These are phyloP conservation scores for Suillus subluteus DNA, from an alignment of 768 basidiomycete species.

Conservation along the genomic window DNA sequence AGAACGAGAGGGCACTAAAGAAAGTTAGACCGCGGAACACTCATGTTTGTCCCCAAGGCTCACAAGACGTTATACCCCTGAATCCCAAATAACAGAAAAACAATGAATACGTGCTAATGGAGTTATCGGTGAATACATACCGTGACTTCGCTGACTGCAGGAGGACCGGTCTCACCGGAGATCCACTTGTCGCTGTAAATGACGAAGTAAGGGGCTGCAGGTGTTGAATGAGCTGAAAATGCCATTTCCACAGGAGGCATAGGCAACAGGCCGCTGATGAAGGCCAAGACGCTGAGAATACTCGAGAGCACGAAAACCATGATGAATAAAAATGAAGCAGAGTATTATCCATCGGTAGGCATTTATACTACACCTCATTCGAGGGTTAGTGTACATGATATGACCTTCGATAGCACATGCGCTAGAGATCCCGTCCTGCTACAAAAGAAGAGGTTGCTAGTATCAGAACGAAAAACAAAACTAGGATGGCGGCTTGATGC, in stretches of 20 bases:
- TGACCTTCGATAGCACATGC: neutral
- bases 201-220: conserved; percentile 43
- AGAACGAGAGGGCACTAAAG: conserved; percentile 52
- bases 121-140: conserved; percentile 24
- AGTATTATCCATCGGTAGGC: neutral
- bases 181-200: conserved; percentile 42
- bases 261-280: neutral
- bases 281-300: neutral
- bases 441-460: too few species aligned
- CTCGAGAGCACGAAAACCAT: conserved; percentile 9
- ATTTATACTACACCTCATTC: conserved; percentile 6
- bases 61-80: conserved; percentile 66
- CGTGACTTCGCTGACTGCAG: conserved; percentile 33
- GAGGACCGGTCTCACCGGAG: conserved; percentile 42
- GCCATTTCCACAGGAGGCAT: neutral
- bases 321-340: neutral
- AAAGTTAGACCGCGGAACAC: conserved; percentile 2
- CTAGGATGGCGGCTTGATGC: neutral
- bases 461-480: neutral
- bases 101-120: neutral
- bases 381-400: neutral
- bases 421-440: neutral
- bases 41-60: conserved; percentile 20
- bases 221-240: conserved; percentile 8
- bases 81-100: neutral